Conservation (phyloP, 1,284 basidiomycete genomes). For the Leccinum brunneo-olivaceum region DNA sequence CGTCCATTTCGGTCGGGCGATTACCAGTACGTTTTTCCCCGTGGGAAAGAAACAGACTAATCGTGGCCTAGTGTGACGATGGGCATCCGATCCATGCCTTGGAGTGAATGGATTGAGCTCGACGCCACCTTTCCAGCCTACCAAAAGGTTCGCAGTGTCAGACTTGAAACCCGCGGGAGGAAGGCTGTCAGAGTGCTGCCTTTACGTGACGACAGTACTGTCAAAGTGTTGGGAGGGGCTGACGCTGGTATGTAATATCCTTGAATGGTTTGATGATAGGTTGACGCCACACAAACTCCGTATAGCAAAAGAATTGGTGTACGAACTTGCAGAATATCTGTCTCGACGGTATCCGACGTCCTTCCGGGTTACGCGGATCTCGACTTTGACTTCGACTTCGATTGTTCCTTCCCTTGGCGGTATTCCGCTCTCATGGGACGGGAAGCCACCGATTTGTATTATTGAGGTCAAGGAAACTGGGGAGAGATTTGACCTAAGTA, state of each 20-base stretch:
- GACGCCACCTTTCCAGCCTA: slow-evolving; percentile 49
- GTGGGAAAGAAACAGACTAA: slow-evolving; percentile 46
- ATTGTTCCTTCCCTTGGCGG: slow-evolving; percentile 30
- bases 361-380: slow-evolving; percentile 45
- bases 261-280: slow-evolving; percentile 22
- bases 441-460: slow-evolving; percentile 40
- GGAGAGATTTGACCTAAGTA: slow-evolving; percentile 44
- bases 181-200: slow-evolving; percentile 44
- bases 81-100: slow-evolving; percentile 59
- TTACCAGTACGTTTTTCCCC: slow-evolving; percentile 44
- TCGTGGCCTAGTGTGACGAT: slow-evolving; percentile 60
- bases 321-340: slow-evolving; percentile 61
- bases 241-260: slow-evolving; percentile 40
- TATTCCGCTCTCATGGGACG: slow-evolving; percentile 39
- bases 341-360: slow-evolving; percentile 52
- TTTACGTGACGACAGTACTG: slow-evolving; percentile 33
- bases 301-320: slow-evolving; percentile 54
- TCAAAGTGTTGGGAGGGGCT: slow-evolving; percentile 42
- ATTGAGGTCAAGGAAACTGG: slow-evolving; percentile 48
- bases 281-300: background rate
- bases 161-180: slow-evolving; percentile 45
- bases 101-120: slow-evolving; percentile 64
- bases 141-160: slow-evolving; percentile 47
- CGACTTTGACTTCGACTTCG: slow-evolving; percentile 7
- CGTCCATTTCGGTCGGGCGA: slow-evolving; percentile 58